A percentile compares a stretch with the other conserved stretches of the same genome.
Conservation (phyloP, 768 basidiomycete species). For the Suillus tomentosus region DNA sequence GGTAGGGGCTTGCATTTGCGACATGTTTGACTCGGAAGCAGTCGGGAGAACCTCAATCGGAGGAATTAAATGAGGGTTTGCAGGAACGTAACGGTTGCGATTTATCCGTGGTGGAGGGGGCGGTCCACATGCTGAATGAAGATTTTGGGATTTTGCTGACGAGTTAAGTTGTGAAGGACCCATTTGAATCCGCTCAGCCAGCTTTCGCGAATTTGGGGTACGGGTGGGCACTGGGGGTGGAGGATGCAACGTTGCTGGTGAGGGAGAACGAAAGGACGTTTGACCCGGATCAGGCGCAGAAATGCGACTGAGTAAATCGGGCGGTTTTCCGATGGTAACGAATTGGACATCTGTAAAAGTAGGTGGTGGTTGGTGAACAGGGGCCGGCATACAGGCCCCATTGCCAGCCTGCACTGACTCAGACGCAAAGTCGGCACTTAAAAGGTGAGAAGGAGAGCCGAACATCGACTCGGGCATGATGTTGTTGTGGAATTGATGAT, state of each 20-base stretch:
- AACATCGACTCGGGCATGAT: slow-evolving; percentile 33
- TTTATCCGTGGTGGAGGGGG: slow-evolving; percentile 8
- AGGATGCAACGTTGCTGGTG: slow-evolving; percentile 23
- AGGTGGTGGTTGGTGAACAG: slow-evolving; percentile 18
- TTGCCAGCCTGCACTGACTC: not conserved
- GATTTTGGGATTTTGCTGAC: not conserved
- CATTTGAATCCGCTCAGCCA: slow-evolving; percentile 1
- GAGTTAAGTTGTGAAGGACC: not conserved
- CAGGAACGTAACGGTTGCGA: not conserved
- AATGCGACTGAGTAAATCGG: slow-evolving; percentile 54
- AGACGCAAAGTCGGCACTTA: slow-evolving; percentile 9
- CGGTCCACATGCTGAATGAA: not conserved
- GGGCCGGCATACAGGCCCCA: slow-evolving; percentile 7
- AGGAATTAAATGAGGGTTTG: slow-evolving; percentile 27
- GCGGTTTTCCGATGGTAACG: slow-evolving; percentile 53
- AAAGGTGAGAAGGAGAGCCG: slow-evolving; percentile 28
- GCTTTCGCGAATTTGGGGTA: not conserved
- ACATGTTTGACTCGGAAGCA: slow-evolving; percentile 18
- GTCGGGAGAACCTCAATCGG: slow-evolving; percentile 32
- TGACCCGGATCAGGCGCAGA: slow-evolving; percentile 35
- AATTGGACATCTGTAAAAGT: slow-evolving; percentile 50
- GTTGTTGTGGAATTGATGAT: not conserved
- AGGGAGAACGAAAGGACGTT: slow-evolving; percentile 27
- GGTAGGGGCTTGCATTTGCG: not conserved
- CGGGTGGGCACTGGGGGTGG: slow-evolving; percentile 10